Evolutionary conservation across 2,329 filamentous ascomycete species (phyloP), one percentile per base, ranked within the genome.

Genomic region (Chaetomiaceae sp.): DNA sequence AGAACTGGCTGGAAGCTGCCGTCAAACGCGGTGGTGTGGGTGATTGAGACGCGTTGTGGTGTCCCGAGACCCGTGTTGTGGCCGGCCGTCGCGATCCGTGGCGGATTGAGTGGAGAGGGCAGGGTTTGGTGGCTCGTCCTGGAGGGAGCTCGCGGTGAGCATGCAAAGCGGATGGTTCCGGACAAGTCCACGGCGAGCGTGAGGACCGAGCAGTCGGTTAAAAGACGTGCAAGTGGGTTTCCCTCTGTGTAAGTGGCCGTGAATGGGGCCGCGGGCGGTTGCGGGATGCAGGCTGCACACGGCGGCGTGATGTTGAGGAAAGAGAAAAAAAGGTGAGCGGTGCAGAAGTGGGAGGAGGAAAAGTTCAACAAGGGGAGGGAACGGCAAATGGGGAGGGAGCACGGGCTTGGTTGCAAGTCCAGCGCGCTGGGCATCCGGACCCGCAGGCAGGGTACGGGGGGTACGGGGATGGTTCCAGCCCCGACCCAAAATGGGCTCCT

Each of bases 341-440:
- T 44, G 46, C 34, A 42, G 55, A 52, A 55, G 57, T 63, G 54
- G 58, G 55, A 61, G 57, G 62, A 59, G 62, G 58, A 63, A 62
- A 66, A 66, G 63, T 65, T 63, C 66, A 65, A 62, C 58, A 59
- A 59, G 57, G 58, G 55, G 59, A 58, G 49, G 61, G 61, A 49
- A 63, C 58, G 63, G 61, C 63, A 61, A 64, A 65, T 63, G 61
- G 64, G 55, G 54, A 56, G 46, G 54, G 52, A 53, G 58, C 55
- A 55, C 53, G 51, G 51, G 54, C 50, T 51, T 53, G 50, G 47
- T 36, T 25, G 43, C 45, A 56, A 36, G 8, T 18, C 33, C 33
- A 18, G 30, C 43, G 45, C 53, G 54, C 53, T 58, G 55, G 56
- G 45, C 34, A 59, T 51, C 46, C 52, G 59, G 62, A 62, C 59